A percentile compares a stretch with the other conserved stretches of the same genome.
Evolutionary conservation across 2,329 filamentous ascomycete genomes (phyloP).

Genomic region (Diaporthe citriasiana): DNA sequence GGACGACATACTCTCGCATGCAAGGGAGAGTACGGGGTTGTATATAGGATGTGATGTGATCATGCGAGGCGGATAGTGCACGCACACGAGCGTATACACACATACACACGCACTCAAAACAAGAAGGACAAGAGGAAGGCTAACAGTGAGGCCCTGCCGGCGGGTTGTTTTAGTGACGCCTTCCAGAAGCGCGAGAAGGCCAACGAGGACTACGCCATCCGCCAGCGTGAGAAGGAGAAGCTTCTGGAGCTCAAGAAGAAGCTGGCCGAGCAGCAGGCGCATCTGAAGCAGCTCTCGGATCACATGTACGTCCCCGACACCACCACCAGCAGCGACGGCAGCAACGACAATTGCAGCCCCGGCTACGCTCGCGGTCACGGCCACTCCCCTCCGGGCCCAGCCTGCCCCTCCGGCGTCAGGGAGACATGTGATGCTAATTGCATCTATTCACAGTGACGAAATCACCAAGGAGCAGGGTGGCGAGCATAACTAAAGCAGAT

Average conservation of each 20-base stretch:
- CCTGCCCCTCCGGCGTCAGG: slow-evolving; percentile 29
- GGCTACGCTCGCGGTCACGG: neutral
- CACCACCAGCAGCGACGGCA: neutral
- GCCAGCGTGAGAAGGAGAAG: slow-evolving; percentile 92
- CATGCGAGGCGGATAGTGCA: neutral
- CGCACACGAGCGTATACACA: neutral
- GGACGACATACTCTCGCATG: neutral
- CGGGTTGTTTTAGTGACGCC: slow-evolving; percentile 74
- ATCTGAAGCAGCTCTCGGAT: slow-evolving; percentile 86
- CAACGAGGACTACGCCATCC: slow-evolving; percentile 86
- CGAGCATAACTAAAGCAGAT: slow-evolving; percentile 69
- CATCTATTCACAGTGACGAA: slow-evolving; percentile 72
- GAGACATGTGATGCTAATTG: slow-evolving; percentile 40
- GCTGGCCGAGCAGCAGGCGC: slow-evolving; percentile 82
- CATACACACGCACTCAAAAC: neutral
- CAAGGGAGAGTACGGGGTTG: neutral
- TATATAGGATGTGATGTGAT: neutral
- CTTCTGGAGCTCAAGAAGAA: slow-evolving; percentile 80
- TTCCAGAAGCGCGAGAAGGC: slow-evolving; percentile 95
- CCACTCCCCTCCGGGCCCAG: neutral
- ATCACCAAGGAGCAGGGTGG: slow-evolving; percentile 80
- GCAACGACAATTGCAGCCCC: slow-evolving; percentile 7
- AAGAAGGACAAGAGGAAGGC: neutral
- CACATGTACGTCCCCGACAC: slow-evolving; percentile 78
- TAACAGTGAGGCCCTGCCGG: neutral